Evolutionary conservation across 768 basidiomycete species (phyloP).

Genomic region (Kwoniella botswanensis): DNA sequence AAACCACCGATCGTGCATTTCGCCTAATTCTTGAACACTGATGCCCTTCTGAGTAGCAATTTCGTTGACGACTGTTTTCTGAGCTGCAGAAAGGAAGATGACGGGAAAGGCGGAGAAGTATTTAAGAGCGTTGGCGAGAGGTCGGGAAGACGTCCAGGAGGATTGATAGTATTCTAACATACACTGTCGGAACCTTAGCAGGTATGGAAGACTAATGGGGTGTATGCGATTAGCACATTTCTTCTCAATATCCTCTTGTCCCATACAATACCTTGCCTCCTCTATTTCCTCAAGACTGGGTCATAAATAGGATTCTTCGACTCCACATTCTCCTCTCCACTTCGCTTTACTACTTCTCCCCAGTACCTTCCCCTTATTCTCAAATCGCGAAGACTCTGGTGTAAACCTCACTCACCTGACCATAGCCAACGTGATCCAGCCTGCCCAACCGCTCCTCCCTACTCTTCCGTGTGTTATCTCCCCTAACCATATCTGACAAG

Average conservation of each 20-base stretch:
- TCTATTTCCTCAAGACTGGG: background rate
- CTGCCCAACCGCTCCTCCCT: conserved; percentile 66
- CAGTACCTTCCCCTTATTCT: too few species aligned
- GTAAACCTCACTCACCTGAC: conserved; percentile 76
- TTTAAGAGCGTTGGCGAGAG: conserved; percentile 89
- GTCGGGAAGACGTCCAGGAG: conserved; percentile 70
- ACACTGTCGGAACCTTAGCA: conserved; percentile 93
- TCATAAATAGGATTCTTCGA: background rate
- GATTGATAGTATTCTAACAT: conserved; percentile 75
- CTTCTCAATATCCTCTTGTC: background rate
- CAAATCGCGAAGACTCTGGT: too few species aligned
- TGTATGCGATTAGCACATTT: background rate
- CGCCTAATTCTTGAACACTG: conserved; percentile 55
- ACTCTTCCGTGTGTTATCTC: conserved; percentile 74
- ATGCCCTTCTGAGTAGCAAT: conserved; percentile 64
- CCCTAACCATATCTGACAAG: conserved; percentile 83
- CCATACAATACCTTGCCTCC: background rate
- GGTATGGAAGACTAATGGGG: conserved; percentile 74
- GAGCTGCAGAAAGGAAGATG: conserved; percentile 90
- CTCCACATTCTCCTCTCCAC: background rate
- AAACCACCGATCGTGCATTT: conserved; percentile 66
- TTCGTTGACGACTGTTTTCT: conserved; percentile 72
- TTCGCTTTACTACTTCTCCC: background rate
- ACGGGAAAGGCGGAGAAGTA: conserved; percentile 97
- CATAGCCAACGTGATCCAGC: conserved; percentile 79